Evolutionary conservation across 2,329 filamentous ascomycete genomes (phyloP).

Genomic region (Claviceps monticola): DNA sequence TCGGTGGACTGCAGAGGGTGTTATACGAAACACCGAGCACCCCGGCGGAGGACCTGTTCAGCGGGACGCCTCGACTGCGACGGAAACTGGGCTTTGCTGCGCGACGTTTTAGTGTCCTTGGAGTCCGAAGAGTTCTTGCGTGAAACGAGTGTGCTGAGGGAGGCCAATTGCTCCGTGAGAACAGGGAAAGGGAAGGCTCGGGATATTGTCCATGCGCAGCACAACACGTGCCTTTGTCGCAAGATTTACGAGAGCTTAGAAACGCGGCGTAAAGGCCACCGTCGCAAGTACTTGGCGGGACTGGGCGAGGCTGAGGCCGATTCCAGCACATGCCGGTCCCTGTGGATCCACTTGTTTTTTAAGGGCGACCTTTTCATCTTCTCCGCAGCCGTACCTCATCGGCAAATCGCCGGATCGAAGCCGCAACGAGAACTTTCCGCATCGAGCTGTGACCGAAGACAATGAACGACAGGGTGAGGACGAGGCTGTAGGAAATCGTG

Average conservation of each 20-base stretch:
- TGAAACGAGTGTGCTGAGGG: neutral
- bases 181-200: neutral
- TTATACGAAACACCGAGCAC: neutral
- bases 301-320: neutral
- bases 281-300: constrained; percentile 18
- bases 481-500: neutral
- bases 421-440: neutral
- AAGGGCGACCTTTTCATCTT: too few species aligned
- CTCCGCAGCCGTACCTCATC: neutral
- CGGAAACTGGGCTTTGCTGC: neutral
- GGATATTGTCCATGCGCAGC: neutral
- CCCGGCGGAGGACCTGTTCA: neutral
- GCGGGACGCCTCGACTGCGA: neutral
- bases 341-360: too few species aligned
- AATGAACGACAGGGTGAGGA: neutral
- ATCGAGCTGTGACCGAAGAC: neutral
- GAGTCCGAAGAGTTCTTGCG: neutral
- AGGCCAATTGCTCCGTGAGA: neutral
- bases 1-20: neutral
- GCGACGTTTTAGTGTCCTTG: neutral
- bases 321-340: neutral
- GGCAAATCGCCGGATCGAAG: constrained; percentile 10
- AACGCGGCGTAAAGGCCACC: constrained; percentile 17
- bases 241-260: neutral
- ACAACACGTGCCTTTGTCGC: neutral